Conservation (phyloP, 2,329 filamentous ascomycete species). For the Amphichorda felina region DNA sequence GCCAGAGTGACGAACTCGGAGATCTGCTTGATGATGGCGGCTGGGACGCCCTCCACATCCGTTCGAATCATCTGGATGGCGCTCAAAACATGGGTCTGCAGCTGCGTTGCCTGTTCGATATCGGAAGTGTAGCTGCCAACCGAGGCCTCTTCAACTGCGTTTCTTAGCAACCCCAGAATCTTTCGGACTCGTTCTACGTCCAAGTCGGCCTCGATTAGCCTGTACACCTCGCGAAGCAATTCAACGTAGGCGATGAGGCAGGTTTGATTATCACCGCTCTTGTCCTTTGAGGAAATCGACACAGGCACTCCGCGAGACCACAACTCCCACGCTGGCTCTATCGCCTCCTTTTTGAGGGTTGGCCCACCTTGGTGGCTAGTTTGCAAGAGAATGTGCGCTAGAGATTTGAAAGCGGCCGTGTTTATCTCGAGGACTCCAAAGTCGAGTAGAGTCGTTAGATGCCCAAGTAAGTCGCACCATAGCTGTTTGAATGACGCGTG, state of each 20-base stretch:
- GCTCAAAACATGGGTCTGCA: conserved; percentile 60
- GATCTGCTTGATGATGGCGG: conserved; percentile 56
- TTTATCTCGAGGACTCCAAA: conserved; percentile 58
- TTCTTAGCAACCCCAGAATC: conserved; percentile 60
- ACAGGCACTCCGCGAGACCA: conserved; percentile 60
- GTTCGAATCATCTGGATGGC: conserved; percentile 57
- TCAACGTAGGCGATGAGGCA: conserved; percentile 78
- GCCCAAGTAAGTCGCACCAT: conserved; percentile 63
- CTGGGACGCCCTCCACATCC: conserved; percentile 51
- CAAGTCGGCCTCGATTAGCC: conserved; percentile 55
- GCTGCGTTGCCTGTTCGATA: conserved; percentile 57
- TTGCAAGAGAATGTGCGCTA: conserved; percentile 49
- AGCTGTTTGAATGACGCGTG: conserved; percentile 57
- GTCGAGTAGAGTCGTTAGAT: conserved; percentile 53
- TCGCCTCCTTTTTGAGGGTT: conserved; percentile 35
- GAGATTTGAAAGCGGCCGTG: conserved; percentile 57
- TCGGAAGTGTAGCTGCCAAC: conserved; percentile 59
- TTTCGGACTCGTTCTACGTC: conserved; percentile 47
- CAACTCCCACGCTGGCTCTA: conserved; percentile 54
- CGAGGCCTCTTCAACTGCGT: conserved; percentile 60
- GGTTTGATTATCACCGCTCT: conserved; percentile 57
- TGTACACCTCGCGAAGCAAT: conserved; percentile 66
- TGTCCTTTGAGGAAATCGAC: conserved; percentile 31
- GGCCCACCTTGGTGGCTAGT: conserved; percentile 28
- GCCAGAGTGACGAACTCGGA: conserved; percentile 62